These are phyloP conservation scores for Ambrosia artemisiifolia DNA, from an alignment of 129 eudicot species.

Conservation along the genomic window DNA sequence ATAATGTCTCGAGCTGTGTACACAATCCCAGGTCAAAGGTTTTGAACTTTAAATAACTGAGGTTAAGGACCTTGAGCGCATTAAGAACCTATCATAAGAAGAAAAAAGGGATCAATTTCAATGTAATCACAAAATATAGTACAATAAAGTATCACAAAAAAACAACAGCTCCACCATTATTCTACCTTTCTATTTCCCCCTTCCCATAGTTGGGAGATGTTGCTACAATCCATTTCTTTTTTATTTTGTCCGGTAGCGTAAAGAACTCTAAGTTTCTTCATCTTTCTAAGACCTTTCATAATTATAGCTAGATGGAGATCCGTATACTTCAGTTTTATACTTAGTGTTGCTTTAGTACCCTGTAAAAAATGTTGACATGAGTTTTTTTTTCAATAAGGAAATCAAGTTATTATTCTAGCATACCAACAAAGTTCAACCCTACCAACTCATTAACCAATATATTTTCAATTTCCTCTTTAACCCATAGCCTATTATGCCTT, in stretches of 20 bases:
- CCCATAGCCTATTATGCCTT: constrained; percentile 8
- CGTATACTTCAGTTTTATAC: neutral
- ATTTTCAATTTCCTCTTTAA: neutral
- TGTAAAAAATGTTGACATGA: neutral
- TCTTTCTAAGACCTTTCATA: neutral
- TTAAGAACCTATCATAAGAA: neutral
- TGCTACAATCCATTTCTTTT: neutral
- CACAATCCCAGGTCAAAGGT: neutral
- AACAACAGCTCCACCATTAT: neutral
- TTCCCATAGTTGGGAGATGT: neutral
- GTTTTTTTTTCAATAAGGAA: neutral
- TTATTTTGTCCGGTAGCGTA: too few species aligned
- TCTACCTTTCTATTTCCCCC: constrained; percentile 8
- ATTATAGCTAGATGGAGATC: too few species aligned
- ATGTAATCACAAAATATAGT: neutral
- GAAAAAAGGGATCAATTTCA: neutral
- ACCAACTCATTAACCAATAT: constrained; percentile 3
- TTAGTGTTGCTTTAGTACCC: constrained; percentile 13
- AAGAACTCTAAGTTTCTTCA: neutral
- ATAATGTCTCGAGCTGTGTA: neutral
- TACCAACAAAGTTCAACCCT: neutral
- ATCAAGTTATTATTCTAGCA: neutral
- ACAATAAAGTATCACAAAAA: too few species aligned
- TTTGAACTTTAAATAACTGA: constrained; percentile 5
- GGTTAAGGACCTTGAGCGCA: neutral